phyloP scores from a whole-genome alignment of 179 eudicot genomes.

The Nepenthes alata region DNA sequence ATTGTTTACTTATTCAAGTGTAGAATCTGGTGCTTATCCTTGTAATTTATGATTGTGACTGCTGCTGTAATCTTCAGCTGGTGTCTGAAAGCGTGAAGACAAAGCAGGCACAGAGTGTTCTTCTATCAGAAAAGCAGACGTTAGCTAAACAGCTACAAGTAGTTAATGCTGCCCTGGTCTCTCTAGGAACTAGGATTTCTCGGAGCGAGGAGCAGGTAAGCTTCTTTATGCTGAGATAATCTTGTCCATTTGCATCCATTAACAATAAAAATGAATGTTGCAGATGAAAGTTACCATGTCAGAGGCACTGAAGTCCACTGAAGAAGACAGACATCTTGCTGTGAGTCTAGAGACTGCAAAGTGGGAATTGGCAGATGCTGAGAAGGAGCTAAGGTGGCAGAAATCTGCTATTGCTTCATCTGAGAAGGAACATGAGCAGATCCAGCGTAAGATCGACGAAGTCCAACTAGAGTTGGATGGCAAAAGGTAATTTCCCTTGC shows the following conservation, averaged over 20 bases:
- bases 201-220: conserved; percentile 65
- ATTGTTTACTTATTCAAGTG: background rate
- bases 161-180: conserved; percentile 38
- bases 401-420: conserved; percentile 56
- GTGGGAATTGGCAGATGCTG: conserved; percentile 72
- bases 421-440: conserved; percentile 82
- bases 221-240: background rate
- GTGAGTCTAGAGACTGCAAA: conserved; percentile 56
- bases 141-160: conserved; percentile 50
- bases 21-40: conserved; percentile 2
- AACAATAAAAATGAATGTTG: conserved; percentile 10
- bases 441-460: conserved; percentile 55
- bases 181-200: conserved; percentile 42
- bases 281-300: conserved; percentile 61
- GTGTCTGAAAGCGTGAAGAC: conserved; percentile 93
- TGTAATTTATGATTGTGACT: conserved; percentile 6
- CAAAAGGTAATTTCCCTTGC: conserved; percentile 42
- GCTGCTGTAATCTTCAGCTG: conserved; percentile 37
- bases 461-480: conserved; percentile 38
- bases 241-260: conserved; percentile 1
- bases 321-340: conserved; percentile 60
- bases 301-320: conserved; percentile 50
- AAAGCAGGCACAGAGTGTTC: conserved; percentile 56
- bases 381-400: conserved; percentile 79
- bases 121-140: conserved; percentile 57